Evolutionary conservation across 768 basidiomycete genomes (phyloP).

Genomic region (Suillus americanus): DNA sequence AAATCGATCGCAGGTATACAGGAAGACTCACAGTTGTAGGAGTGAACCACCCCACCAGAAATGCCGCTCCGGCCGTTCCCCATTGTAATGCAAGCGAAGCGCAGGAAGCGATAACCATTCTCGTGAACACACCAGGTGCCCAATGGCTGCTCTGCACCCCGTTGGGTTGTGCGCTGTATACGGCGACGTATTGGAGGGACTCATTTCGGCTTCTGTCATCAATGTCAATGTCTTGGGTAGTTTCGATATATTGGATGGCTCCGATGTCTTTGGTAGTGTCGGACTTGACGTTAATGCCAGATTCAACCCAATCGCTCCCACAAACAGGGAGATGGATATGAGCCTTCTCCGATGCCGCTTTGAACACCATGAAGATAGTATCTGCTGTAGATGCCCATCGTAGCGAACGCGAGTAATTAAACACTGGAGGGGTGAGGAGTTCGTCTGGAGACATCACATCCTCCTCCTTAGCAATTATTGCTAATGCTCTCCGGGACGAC

Average conservation of each 20-base stretch:
- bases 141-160: slow-evolving; percentile 11
- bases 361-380: neutral
- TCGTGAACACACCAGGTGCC: slow-evolving; percentile 16
- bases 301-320: neutral
- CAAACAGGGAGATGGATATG: neutral
- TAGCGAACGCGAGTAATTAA: slow-evolving; percentile 8
- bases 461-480: neutral
- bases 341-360: neutral
- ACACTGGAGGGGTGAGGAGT: slow-evolving; percentile 3
- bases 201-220: slow-evolving; percentile 5
- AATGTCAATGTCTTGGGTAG: neutral
- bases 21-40: slow-evolving; percentile 17
- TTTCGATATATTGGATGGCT: neutral
- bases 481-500: neutral
- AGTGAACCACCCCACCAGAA: slow-evolving; percentile 23
- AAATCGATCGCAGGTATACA: neutral
- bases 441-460: slow-evolving; percentile 16
- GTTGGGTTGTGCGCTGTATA: slow-evolving; percentile 9
- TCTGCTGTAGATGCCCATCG: slow-evolving; percentile 5
- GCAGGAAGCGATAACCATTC: slow-evolving; percentile 21
- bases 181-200: neutral
- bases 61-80: slow-evolving; percentile 24
- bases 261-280: neutral
- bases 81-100: slow-evolving; percentile 24
- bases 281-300: neutral